Percentiles rank a stretch among this genome's conserved stretches.
phyloP scores from a whole-genome alignment of 352 stramenopile species.

The Pythium scleroteichum region DNA sequence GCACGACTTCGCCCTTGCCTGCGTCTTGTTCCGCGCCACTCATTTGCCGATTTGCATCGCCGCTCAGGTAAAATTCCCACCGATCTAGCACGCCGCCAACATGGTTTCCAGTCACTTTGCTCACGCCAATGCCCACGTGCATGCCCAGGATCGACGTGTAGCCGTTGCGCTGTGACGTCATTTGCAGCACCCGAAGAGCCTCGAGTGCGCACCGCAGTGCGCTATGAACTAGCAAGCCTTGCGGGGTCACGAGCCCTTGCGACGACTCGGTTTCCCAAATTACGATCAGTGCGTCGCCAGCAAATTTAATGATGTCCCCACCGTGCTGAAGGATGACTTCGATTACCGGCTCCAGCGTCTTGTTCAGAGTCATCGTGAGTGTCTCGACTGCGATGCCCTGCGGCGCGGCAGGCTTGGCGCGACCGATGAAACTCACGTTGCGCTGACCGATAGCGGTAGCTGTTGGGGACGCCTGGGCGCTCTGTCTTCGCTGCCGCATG shows the following conservation, averaged over 20 bases:
- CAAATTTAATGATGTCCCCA: constrained; percentile 86
- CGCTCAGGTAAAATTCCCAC: constrained; percentile 88
- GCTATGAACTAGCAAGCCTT: constrained; percentile 55
- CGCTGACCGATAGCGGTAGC: neutral
- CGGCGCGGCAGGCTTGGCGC: constrained; percentile 45
- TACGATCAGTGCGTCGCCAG: constrained; percentile 76
- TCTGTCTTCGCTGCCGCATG: constrained; percentile 47
- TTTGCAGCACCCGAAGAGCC: constrained; percentile 45
- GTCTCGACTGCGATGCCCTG: constrained; percentile 73
- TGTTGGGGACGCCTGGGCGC: constrained; percentile 11
- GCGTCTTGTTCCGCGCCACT: constrained; percentile 69
- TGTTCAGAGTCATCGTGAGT: constrained; percentile 75
- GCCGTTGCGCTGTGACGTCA: constrained; percentile 25
- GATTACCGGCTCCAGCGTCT: constrained; percentile 78
- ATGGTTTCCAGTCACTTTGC: constrained; percentile 73
- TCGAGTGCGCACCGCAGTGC: constrained; percentile 61
- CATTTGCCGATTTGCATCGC: constrained; percentile 83
- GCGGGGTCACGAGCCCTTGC: constrained; percentile 30
- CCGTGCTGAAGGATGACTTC: constrained; percentile 72
- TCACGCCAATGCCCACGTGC: constrained; percentile 84
- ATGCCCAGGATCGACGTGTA: constrained; percentile 56
- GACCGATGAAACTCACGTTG: constrained; percentile 46
- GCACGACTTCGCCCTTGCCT: constrained; percentile 67
- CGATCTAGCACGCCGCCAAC: constrained; percentile 80
- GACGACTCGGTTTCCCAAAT: constrained; percentile 77